phyloP scores from a whole-genome alignment of 1,284 basidiomycete species.

The Pseudomicrostroma phylloplanum region DNA sequence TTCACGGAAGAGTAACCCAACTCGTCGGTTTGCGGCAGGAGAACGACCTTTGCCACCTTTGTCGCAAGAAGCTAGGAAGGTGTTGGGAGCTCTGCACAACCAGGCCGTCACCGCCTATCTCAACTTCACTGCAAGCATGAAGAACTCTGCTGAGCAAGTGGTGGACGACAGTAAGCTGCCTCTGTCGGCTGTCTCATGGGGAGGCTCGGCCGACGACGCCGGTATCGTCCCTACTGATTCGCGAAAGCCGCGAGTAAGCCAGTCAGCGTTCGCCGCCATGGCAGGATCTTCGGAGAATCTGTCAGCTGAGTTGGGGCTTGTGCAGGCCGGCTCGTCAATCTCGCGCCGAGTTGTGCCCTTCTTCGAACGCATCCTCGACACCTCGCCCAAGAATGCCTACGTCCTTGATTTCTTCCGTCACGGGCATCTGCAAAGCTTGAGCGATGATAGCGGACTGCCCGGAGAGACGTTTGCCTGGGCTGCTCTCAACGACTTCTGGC shows the following conservation, averaged over 20 bases:
- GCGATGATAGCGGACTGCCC: constrained; percentile 15
- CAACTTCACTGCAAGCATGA: neutral
- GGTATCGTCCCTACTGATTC: neutral
- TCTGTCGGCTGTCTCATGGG: neutral
- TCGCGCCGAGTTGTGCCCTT: neutral
- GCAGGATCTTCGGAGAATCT: neutral
- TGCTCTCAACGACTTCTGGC: constrained; percentile 1
- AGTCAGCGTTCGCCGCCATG: neutral
- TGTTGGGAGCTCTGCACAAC: neutral
- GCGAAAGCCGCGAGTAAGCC: neutral
- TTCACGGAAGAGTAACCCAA: neutral
- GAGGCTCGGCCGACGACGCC: neutral
- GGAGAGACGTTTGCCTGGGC: neutral
- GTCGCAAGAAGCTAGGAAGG: neutral
- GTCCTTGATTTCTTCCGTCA: constrained; percentile 64
- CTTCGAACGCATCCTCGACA: neutral
- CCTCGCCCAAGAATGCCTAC: constrained; percentile 57
- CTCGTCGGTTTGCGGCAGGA: neutral
- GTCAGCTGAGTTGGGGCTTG: neutral
- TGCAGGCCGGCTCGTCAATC: neutral
- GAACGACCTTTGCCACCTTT: neutral
- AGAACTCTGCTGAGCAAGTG: neutral
- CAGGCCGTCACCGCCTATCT: neutral
- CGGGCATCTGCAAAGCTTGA: constrained; percentile 57
- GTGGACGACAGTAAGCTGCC: neutral